Evolutionary conservation across 805 yeast genomes (phyloP).

Genomic region (Ogataea pilisensis): DNA sequence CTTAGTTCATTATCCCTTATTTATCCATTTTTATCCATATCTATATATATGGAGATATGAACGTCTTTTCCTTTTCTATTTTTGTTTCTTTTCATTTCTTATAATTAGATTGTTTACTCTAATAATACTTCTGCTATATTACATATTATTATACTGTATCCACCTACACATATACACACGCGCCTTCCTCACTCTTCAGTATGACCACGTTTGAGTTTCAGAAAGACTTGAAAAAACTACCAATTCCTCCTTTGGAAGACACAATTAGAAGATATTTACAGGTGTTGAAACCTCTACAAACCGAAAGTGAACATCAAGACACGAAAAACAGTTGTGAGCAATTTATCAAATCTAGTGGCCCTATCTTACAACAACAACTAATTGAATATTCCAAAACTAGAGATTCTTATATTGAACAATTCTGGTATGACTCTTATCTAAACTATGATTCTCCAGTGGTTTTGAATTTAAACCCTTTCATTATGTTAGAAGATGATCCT

Average conservation of each 20-base stretch:
- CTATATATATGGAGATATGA: no score
- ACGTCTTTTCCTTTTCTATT: neutral
- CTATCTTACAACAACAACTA: conserved; percentile 58
- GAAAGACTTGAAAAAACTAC: conserved; percentile 56
- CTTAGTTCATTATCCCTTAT: neutral
- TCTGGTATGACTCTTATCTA: conserved; percentile 89
- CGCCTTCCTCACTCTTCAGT: neutral
- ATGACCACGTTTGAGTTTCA: conserved; percentile 56
- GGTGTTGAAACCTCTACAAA: conserved; percentile 76
- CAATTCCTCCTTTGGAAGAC: conserved; percentile 71
- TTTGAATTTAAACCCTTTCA: conserved; percentile 86
- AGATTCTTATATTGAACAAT: conserved; percentile 85
- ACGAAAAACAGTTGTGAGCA: conserved; percentile 56
- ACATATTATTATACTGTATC: no score
- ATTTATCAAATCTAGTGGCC: conserved; percentile 53
- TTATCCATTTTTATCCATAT: neutral
- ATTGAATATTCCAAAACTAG: conserved; percentile 57
- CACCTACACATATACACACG: no score
- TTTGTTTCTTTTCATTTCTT: no score
- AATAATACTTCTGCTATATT: neutral
- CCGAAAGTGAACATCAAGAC: conserved; percentile 59
- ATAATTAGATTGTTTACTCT: no score
- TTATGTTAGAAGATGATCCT: conserved; percentile 87
- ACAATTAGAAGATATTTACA: conserved; percentile 65
- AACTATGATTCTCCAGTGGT: conserved; percentile 88